phyloP scores from a whole-genome alignment of 2,329 filamentous ascomycete species.

The Fusarium denticulatum region DNA sequence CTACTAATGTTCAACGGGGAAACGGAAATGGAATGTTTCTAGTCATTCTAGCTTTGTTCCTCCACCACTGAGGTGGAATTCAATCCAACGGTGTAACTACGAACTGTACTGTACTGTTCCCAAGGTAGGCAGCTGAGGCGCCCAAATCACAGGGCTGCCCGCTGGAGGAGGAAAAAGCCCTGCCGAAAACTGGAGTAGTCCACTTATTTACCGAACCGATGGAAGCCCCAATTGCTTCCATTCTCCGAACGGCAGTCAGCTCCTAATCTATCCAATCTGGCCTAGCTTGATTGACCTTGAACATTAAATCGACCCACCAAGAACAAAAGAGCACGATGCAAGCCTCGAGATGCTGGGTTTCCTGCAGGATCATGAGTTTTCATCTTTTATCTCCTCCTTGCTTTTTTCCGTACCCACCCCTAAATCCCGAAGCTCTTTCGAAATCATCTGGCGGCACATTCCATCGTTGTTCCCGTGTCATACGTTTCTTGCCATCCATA shows the following conservation, averaged over 20 bases:
- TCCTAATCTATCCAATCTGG: constrained; percentile 23
- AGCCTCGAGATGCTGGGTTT: constrained; percentile 9
- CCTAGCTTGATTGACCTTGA: constrained; percentile 17
- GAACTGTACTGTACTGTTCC: background rate
- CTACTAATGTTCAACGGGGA: background rate
- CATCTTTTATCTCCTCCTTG: constrained; percentile 7
- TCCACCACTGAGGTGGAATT: constrained; percentile 6
- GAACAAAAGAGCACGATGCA: constrained; percentile 1
- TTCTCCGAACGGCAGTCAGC: constrained; percentile 14
- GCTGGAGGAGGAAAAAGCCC: background rate
- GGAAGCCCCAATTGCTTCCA: constrained; percentile 20
- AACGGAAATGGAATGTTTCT: constrained; percentile 1
- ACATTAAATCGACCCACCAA: constrained; percentile 20
- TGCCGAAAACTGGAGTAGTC: background rate
- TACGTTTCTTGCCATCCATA: constrained; percentile 31
- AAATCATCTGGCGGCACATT: constrained; percentile 17
- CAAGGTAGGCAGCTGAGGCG: background rate
- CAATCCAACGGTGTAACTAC: constrained; percentile 1
- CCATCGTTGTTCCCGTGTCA: constrained; percentile 35
- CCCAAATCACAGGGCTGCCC: background rate
- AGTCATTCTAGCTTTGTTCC: constrained; percentile 7
- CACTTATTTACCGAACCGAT: constrained; percentile 13
- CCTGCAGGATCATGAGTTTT: constrained; percentile 16
- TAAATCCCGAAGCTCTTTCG: constrained; percentile 6
- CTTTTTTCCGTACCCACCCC: background rate